A percentile compares a stretch with the other conserved stretches of the same genome.
Conservation (phyloP, 495 filamentous ascomycete species). For the Rhypophila decipiens region DNA sequence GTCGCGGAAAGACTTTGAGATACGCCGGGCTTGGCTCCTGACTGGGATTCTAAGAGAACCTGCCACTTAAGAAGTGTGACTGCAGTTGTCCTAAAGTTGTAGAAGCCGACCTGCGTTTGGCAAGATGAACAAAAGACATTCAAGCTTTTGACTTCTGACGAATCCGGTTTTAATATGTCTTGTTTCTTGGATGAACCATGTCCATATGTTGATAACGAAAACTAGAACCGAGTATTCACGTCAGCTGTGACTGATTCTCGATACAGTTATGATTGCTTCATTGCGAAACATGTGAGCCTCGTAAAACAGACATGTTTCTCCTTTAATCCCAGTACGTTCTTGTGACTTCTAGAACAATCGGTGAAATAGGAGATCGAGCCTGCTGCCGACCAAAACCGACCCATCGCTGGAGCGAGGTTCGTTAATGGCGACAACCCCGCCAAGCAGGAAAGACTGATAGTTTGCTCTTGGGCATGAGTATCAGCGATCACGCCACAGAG, state of each 20-base stretch:
- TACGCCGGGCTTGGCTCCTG: conserved; percentile 19
- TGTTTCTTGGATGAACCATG: conserved; percentile 12
- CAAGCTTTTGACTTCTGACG: conserved; percentile 17
- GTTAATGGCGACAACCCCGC: conserved; percentile 13
- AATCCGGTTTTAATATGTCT: conserved; percentile 6
- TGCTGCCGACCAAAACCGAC: conserved; percentile 22
- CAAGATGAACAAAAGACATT: conserved; percentile 37
- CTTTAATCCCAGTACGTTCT: conserved; percentile 46
- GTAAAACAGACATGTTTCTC: conserved; percentile 51
- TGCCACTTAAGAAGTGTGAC: conserved; percentile 35
- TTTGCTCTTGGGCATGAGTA: conserved; percentile 84
- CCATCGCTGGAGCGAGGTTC: conserved; percentile 24
- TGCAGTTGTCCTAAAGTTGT: conserved; percentile 41
- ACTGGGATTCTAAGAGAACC: conserved; percentile 21
- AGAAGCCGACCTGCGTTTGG: conserved; percentile 39
- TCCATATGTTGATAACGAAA: conserved; percentile 16
- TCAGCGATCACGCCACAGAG: conserved; percentile 68
- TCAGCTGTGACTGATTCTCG: conserved; percentile 23
- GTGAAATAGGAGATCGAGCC: conserved; percentile 43
- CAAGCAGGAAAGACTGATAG: conserved; percentile 20
- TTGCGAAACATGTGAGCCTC: background rate
- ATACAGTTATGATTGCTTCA: background rate
- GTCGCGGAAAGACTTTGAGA: conserved; percentile 42
- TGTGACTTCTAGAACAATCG: conserved; percentile 39
- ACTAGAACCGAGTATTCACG: conserved; percentile 9